phyloP scores from a whole-genome alignment of 495 filamentous ascomycete genomes.

The Tuber borchii region DNA sequence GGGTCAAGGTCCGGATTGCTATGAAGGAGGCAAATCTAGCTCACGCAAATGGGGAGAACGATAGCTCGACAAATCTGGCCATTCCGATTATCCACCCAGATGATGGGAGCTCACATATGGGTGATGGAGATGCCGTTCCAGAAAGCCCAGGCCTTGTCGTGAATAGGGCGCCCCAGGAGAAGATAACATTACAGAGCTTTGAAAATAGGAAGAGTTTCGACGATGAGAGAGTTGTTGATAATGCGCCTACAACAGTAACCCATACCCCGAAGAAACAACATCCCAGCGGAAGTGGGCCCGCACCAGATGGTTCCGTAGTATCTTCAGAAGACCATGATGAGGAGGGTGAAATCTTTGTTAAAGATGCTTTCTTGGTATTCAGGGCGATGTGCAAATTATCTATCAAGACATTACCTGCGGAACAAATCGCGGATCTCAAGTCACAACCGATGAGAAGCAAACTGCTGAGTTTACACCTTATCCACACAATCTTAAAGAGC shows the following conservation, averaged over 20 bases:
- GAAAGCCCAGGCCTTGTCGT: constrained; percentile 43
- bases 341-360: constrained; percentile 92
- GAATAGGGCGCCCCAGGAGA: constrained; percentile 49
- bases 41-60: constrained; percentile 12
- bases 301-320: constrained; percentile 48
- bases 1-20: constrained; percentile 77
- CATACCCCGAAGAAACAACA: constrained; percentile 53
- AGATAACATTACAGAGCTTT: constrained; percentile 90
- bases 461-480: constrained; percentile 84
- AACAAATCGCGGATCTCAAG: constrained; percentile 86
- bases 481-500: constrained; percentile 89
- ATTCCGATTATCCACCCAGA: constrained; percentile 22
- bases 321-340: constrained; percentile 65
- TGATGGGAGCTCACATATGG: constrained; percentile 38
- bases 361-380: constrained; percentile 95
- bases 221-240: constrained; percentile 81
- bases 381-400: constrained; percentile 95
- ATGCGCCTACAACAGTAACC: constrained; percentile 85
- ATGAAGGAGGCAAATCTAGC: constrained; percentile 67
- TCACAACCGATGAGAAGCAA: constrained; percentile 97
- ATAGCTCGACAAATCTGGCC: constrained; percentile 21
- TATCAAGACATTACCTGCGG: constrained; percentile 77
- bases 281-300: constrained; percentile 50
- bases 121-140: constrained; percentile 24
- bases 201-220: constrained; percentile 92